Percentiles rank a stretch among this genome's conserved stretches.
Conservation (phyloP, 495 filamentous ascomycete species). For the Xylaria telfairii region DNA sequence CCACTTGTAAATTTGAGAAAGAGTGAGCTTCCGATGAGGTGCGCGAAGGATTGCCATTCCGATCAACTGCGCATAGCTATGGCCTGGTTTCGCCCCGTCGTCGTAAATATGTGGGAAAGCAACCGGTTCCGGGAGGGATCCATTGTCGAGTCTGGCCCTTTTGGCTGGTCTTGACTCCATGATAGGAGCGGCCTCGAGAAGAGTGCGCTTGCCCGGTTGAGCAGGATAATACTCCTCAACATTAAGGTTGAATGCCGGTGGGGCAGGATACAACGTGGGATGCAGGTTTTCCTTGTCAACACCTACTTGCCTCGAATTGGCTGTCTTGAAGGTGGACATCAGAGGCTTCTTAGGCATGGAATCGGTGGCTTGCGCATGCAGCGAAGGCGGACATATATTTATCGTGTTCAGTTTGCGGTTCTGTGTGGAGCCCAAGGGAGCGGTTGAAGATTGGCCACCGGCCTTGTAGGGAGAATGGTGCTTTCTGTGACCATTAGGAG, state of each 20-base stretch:
- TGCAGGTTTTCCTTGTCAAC: constrained; percentile 75
- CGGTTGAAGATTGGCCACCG: constrained; percentile 42
- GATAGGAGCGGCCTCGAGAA: constrained; percentile 77
- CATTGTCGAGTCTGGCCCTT: constrained; percentile 60
- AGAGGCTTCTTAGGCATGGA: constrained; percentile 80
- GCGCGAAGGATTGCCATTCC: constrained; percentile 96
- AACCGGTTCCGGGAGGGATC: constrained; percentile 70
- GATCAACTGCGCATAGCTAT: constrained; percentile 95
- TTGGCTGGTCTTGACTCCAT: constrained; percentile 72
- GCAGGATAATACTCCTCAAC: constrained; percentile 64
- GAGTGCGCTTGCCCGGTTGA: constrained; percentile 65
- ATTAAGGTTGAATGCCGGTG: constrained; percentile 57
- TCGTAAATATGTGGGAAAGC: constrained; percentile 83
- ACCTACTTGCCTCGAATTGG: constrained; percentile 69
- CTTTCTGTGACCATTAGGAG: constrained; percentile 54
- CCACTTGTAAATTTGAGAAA: constrained; percentile 99
- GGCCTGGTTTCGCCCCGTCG: constrained; percentile 85
- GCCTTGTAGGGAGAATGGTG: constrained; percentile 67
- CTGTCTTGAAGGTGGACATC: constrained; percentile 64
- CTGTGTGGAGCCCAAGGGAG: constrained; percentile 51
- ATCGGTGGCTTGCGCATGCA: constrained; percentile 74
- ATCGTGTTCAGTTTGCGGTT: constrained; percentile 60
- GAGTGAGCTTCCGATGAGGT: constrained; percentile 79
- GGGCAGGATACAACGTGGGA: constrained; percentile 54
- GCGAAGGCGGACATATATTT: constrained; percentile 73